Base-by-base conservation (phyloP, 2,329 filamentous ascomycete genomes). In the Fusarium ramigenum region DNA sequence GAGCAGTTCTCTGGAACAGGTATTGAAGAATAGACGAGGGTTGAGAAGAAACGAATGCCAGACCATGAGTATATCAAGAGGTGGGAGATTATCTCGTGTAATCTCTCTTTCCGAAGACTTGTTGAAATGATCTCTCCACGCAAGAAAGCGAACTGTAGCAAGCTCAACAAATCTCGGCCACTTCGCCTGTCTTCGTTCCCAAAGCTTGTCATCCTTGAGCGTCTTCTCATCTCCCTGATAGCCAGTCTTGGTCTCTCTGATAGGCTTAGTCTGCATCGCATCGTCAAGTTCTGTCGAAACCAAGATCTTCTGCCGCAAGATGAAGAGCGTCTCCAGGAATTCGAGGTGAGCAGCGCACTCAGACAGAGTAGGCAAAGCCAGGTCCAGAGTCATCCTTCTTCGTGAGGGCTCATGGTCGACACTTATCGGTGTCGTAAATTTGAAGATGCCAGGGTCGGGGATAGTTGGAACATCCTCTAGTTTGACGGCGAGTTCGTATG, bases 261-360 rank as follows among this genome's bases (percentile, higher is more conserved):
- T 15, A 34, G 64, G 78, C 9, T 46, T 52, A 32, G 73, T 78
- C 11, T 30, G 64, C 53, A 78, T 69, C 11, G 63, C 65, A 21
- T 40, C 43, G n/a, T 75, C 77, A 1, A 80, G 30, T 0, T 64
- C 63, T 11, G 43, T 49, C 2, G 78, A 79, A 1, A 67, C 58
- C 5, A 80, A 44, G 4, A 80, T 63, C 1, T 61, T 67, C 12
- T 73, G 68, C n/a, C 85, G 85, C n/a, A 92, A 80, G 42, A 86
- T 83, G 43, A 87, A 85, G 58, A 92, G 84, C 11, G 85, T 85
- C 67, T 91, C 86, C 1, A 92, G 83, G 4, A 92, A 82, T 76
- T 91, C 89, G 18, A 92, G 83, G 77, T 92, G 90, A 10, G 85
- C 36, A 2, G 66, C 63, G 18, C 71, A 69, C 19, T 70, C 70